Base-by-base conservation (phyloP, 805 yeast genomes). In the Monosporozyma unispora region DNA sequence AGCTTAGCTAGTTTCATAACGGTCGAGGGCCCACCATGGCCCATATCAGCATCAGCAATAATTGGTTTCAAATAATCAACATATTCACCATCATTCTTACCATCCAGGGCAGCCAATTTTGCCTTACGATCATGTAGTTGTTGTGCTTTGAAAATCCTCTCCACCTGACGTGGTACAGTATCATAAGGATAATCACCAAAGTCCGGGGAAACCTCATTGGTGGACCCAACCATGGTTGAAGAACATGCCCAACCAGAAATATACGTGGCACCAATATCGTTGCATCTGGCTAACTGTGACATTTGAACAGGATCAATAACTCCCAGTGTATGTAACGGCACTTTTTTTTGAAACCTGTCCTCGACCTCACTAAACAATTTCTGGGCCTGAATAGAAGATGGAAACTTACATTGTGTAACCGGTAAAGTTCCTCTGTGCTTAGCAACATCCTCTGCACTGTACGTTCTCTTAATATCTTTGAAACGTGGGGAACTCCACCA, bases 181-280 rank as follows among this genome's bases (percentile, higher is more conserved):
- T 80, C 80, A 56, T 80, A 80, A 0, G 86, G 85, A 57, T 81
- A 81, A 59, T 81, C 86, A 19, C 84, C 86, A 60, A 79, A 78
- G 58, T 81, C 86, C 1, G 84, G 82, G 2, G 80, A 74, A 3
- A 79, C 82, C 54, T 81, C 85, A 57, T 79, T 76, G 3, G 84
- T 80, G 3, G 82, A 72, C 9, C 62, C 61, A 8, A 82, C 79
- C 52, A 80, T 58, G 1, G 77, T 73, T 21, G 79, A 70, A 1
- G 81, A 77, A 45, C 77, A 77, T 2, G 81, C 86, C 80, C 81
- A 81, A 0, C 85, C 85, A 28, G 81, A 76, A 31, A 77, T 75
- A 59, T 76, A 82, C 7, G 73, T 70, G 19, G 71, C 77, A 57
- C 76, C 79, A 57, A 78, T 78, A 52, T 76, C 73, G 21, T 62